phyloP scores from a whole-genome alignment of 805 yeast species.

The Saccharomycopsis sp. region DNA sequence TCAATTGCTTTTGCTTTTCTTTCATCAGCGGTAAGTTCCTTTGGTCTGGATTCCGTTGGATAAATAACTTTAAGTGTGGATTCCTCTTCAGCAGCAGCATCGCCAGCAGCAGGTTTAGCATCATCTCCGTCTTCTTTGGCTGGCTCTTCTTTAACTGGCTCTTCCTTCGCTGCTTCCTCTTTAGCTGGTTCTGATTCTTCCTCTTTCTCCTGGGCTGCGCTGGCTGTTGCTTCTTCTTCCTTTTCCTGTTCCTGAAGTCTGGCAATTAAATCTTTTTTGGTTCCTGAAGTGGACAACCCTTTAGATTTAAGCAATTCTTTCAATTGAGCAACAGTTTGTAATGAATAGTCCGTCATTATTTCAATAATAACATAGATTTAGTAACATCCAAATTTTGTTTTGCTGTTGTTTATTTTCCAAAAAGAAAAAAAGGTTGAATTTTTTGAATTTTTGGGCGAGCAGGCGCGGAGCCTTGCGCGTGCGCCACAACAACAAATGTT shows the following conservation, averaged over 20 bases:
- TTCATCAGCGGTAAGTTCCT: slow-evolving; percentile 56
- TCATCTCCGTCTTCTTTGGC: slow-evolving; percentile 7
- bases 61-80: slow-evolving; percentile 1
- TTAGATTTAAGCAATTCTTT: slow-evolving; percentile 66
- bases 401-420: too few relatives aligned
- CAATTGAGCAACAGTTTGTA: slow-evolving; percentile 77
- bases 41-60: slow-evolving; percentile 27
- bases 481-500: too few relatives aligned
- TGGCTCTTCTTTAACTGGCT: slow-evolving; percentile 5
- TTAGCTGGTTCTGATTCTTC: slow-evolving; percentile 23
- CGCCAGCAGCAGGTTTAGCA: slow-evolving; percentile 10
- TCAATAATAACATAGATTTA: too few relatives aligned
- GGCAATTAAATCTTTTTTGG: slow-evolving; percentile 69
- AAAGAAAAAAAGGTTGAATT: too few relatives aligned
- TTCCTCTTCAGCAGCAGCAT: background rate
- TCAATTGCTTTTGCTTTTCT: slow-evolving; percentile 62
- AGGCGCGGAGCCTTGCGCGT: background rate
- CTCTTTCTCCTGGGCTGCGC: slow-evolving; percentile 20
- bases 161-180: slow-evolving; percentile 14
- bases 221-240: slow-evolving; percentile 19
- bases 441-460: background rate
- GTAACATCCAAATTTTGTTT: too few relatives aligned
- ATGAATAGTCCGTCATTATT: slow-evolving; percentile 46
- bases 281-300: slow-evolving; percentile 65
- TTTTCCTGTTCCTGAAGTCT: slow-evolving; percentile 56